Evolutionary conservation across 306 rosid species (phyloP), one percentile per base, ranked within the genome.

Genomic region (Cucurbita pepo): DNA sequence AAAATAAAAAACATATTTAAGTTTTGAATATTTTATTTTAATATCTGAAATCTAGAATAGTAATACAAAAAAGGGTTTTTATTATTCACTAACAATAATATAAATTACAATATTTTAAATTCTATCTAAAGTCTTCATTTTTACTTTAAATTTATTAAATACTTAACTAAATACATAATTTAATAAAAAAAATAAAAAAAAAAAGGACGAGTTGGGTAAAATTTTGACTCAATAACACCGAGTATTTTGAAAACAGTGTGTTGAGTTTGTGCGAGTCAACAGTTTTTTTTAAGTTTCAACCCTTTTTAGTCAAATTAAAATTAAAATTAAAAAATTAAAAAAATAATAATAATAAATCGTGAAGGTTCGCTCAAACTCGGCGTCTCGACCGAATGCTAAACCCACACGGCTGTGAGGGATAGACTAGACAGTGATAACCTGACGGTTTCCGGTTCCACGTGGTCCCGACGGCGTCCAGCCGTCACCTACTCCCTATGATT

Each of bases 311-410:
- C 34, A 58, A 8, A 62, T 7, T 38, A 16, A 36, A 60, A 15
- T 0, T 4, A 6, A 3, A 58, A 1, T 40, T 4, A 40, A 5
- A 30, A 3, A 37, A 2, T 1, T 14, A 13, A 37, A 40, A 8
- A 15, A 38, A 5, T 21, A 4, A n/a, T n/a, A n/a, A n/a, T n/a
- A 18, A 59, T 13, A 60, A 10, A 2, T 56, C 44, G 34, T 64
- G 44, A 55, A 25, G 43, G 45, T 69, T 25, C 13, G 41, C 56
- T 51, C 30, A 37, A 69, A 76, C 74, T 76, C 74, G 77, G 77
- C 77, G 79, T 56, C 79, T 62, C 74, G 79, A 15, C 7, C 45
- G 60, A 25, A 37, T n/a, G 22, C 74, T 55, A 63, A 4, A 3
- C 1, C 19, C 7, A 63, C 77, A 11, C 0, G 37, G 11, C 73